Percentiles rank a stretch among this genome's conserved stretches.
Evolutionary conservation across 176 grass and related monocot genomes (phyloP).

Genomic region (Sorghum bicolor): DNA sequence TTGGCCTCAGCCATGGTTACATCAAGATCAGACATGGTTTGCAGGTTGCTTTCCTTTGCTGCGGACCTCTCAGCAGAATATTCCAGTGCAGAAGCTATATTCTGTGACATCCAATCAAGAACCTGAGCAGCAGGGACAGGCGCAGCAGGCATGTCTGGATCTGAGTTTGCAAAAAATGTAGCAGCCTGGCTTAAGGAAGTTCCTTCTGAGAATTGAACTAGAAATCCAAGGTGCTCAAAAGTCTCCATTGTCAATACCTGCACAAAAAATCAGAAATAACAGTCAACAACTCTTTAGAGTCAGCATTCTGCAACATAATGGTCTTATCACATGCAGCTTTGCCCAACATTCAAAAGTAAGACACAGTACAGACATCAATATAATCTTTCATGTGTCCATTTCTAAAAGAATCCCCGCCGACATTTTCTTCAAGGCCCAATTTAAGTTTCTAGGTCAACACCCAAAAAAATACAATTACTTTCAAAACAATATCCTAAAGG

Average conservation of each 20-base stretch:
- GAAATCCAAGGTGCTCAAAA: slow-evolving; percentile 94
- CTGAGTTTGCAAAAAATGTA: slow-evolving; percentile 91
- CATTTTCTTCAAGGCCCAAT: background rate
- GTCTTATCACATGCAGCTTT: background rate
- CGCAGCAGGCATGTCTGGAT: slow-evolving; percentile 94
- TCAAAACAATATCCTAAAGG: background rate
- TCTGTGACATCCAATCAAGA: slow-evolving; percentile 85
- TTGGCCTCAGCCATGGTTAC: slow-evolving; percentile 86
- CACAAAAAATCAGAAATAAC: slow-evolving; percentile 9
- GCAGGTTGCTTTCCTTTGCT: slow-evolving; percentile 61
- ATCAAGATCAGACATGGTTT: slow-evolving; percentile 61
- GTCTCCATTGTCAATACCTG: slow-evolving; percentile 86
- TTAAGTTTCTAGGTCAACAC: slow-evolving; percentile 4
- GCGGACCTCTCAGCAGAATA: slow-evolving; percentile 60
- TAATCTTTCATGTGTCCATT: slow-evolving; percentile 8
- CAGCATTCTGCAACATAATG: background rate
- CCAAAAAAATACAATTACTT: background rate
- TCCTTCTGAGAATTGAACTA: slow-evolving; percentile 81
- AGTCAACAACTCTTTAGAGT: background rate
- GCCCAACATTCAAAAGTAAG: background rate
- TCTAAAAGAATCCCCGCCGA: background rate
- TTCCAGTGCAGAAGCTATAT: slow-evolving; percentile 73
- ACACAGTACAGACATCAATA: background rate
- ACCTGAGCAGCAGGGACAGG: slow-evolving; percentile 75
- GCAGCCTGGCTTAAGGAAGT: slow-evolving; percentile 71